Evolutionary conservation across 139 green algal genomes (phyloP).

Genomic region (Dunaliella primolecta): DNA sequence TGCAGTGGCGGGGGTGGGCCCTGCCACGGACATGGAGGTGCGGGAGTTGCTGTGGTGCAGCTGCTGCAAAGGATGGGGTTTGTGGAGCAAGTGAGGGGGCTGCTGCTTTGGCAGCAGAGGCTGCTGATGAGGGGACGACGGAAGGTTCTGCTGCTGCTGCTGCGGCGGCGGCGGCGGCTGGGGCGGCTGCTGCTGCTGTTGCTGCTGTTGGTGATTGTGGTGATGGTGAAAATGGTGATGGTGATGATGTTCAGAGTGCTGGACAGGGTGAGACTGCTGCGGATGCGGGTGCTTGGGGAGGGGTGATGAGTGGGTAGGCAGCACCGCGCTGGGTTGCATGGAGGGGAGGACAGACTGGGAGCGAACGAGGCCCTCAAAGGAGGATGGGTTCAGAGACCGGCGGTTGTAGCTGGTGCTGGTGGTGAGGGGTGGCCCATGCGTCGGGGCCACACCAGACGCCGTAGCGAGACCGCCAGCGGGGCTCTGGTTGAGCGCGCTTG

Average conservation of each 20-base stretch:
- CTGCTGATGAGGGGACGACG: not conserved
- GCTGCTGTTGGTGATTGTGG: too few species aligned
- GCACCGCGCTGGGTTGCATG: not conserved
- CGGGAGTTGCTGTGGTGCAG: not conserved
- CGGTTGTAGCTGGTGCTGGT: not conserved
- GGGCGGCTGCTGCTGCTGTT: not conserved
- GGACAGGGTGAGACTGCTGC: too few species aligned
- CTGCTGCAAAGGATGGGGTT: not conserved
- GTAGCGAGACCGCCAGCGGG: too few species aligned
- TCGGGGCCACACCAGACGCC: too few species aligned
- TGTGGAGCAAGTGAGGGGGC: too few species aligned
- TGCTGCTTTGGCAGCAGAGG: too few species aligned
- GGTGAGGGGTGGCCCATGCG: not conserved
- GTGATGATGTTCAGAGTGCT: too few species aligned
- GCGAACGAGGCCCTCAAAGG: not conserved
- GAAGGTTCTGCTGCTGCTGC: not conserved
- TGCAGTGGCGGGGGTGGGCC: too few species aligned
- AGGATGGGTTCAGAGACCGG: not conserved
- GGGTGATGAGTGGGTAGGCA: not conserved
- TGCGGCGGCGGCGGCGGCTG: not conserved
- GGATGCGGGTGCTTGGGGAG: too few species aligned
- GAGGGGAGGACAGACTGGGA: not conserved
- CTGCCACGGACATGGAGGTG: not conserved
- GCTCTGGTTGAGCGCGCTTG: not conserved
- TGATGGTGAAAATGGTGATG: too few species aligned